Evolutionary conservation across 768 basidiomycete genomes (phyloP), one percentile per base, ranked within the genome.

Genomic region (Lepiota venenata): DNA sequence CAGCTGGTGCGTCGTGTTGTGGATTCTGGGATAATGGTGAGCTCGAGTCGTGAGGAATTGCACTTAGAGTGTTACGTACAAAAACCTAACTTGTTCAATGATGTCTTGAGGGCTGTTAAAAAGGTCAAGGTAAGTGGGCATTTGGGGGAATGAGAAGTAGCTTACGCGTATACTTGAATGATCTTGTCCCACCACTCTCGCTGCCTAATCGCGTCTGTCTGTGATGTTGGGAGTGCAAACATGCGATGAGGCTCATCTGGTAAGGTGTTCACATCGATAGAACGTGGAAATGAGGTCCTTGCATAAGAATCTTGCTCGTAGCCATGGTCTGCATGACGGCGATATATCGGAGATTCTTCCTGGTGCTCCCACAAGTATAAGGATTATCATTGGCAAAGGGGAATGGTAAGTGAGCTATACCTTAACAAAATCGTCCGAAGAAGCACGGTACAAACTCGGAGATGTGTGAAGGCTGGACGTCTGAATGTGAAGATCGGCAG

Each of bases 1-100:
- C 40, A 92, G 74, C 74, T 81, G 83, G 56, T 87, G 81, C 18
- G 78, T 80, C 22, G 82, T 82, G 51, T 83, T 80, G 20, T 74
- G 71, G 61, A 87, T 84, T 60, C 89, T 91, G 60, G 35, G 35
- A 20, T 11, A 27, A n/a, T 12, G 15, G 20, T 47, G 20, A 47
- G 27, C 37, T n/a, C n/a, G 44, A 41, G 27, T 22, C 22, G 29
- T 22, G 42, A 38, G 39, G 18, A 41, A 48, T 18, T 22, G 37
- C 14, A 50, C 7, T 20, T 20, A 35, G 21, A 36, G n/a, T 39
- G 18, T 8, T 21, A 27, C 69, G 41, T 42, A 69, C 69, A 70
- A 54, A 52, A 70, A 70, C 3, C 54, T 59, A 48, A 71, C 55
- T 48, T 68, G 64, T 20, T 62, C 55, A 16, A 62, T 48, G 36